Conservation (phyloP, 2,329 filamentous ascomycete genomes). For the Calycina herbarum region DNA sequence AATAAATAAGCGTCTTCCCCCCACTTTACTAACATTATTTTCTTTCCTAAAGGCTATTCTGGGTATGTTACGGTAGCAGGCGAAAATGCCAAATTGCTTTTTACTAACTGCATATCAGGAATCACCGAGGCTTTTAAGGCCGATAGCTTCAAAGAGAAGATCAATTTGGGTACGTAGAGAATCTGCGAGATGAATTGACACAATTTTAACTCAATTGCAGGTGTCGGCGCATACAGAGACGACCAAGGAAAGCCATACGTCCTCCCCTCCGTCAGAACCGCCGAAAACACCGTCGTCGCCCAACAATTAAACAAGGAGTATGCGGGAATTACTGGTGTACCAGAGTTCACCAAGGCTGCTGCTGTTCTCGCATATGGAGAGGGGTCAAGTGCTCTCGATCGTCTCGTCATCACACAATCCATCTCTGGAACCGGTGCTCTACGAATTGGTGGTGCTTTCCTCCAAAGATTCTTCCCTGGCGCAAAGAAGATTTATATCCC, state of each 20-base stretch:
- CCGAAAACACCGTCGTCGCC: conserved; percentile 82
- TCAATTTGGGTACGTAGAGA: conserved; percentile 78
- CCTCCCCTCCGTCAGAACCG: conserved; percentile 85
- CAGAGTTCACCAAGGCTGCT: conserved; percentile 89
- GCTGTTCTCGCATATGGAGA: conserved; percentile 87
- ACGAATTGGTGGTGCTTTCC: conserved; percentile 90
- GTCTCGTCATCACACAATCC: conserved; percentile 91
- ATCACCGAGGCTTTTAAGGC: conserved; percentile 99
- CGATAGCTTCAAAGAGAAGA: conserved; percentile 90
- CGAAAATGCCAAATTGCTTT: conserved; percentile 22
- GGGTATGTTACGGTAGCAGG: conserved; percentile 50
- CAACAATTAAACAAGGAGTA: conserved; percentile 92
- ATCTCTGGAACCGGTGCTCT: conserved; percentile 97
- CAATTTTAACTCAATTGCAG: conserved; percentile 44
- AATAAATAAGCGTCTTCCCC: conserved; percentile 34
- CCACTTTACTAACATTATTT: conserved; percentile 34
- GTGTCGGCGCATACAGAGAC: conserved; percentile 97
- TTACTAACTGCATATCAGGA: conserved; percentile 49
- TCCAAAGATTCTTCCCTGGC: conserved; percentile 86
- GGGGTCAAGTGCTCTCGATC: conserved; percentile 73
- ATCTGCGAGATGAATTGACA: conserved; percentile 11
- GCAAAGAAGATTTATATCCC: conserved; percentile 97
- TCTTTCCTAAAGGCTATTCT: conserved; percentile 65
- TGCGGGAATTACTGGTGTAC: conserved; percentile 93
- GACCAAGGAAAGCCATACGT: conserved; percentile 98